A percentile compares a stretch with the other conserved stretches of the same genome.
These are phyloP conservation scores for Gloeophyllum trabeum DNA, from an alignment of 768 basidiomycete genomes.

Conservation along the genomic window DNA sequence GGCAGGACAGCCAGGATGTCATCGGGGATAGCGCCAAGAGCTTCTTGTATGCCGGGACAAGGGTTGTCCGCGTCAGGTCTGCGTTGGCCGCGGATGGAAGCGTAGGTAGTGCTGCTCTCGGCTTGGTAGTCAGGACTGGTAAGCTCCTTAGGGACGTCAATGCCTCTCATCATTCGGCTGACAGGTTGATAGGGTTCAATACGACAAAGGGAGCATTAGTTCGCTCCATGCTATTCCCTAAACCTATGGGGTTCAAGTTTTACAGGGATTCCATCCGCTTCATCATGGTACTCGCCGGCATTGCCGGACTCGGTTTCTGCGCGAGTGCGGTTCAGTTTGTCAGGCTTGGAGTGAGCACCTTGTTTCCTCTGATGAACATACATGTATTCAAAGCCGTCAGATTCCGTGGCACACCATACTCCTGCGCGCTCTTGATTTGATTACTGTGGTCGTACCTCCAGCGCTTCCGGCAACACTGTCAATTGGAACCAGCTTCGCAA, in stretches of 20 bases:
- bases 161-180: neutral
- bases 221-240: slow-evolving; percentile 96
- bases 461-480: slow-evolving; percentile 95
- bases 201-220: slow-evolving; percentile 96
- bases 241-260: slow-evolving; percentile 98
- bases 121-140: slow-evolving; percentile 83
- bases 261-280: slow-evolving; percentile 89
- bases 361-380: slow-evolving; percentile 1
- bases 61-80: slow-evolving; percentile 77
- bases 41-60: slow-evolving; percentile 86
- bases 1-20: slow-evolving; percentile 55
- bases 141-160: slow-evolving; percentile 7
- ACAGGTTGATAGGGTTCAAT: slow-evolving; percentile 61
- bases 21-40: slow-evolving; percentile 59
- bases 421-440: slow-evolving; percentile 84
- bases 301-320: slow-evolving; percentile 86
- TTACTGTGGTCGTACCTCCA: slow-evolving; percentile 96
- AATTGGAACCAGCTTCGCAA: slow-evolving; percentile 94
- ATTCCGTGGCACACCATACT: slow-evolving; percentile 85
- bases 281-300: slow-evolving; percentile 83
- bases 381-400: slow-evolving; percentile 25
- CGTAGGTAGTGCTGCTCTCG: slow-evolving; percentile 54
- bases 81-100: slow-evolving; percentile 39
- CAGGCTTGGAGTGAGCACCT: slow-evolving; percentile 61
- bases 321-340: slow-evolving; percentile 90